These are phyloP conservation scores for Mycosphaerella sp. DNA, from an alignment of 2,329 filamentous ascomycete species.

Conservation along the genomic window DNA sequence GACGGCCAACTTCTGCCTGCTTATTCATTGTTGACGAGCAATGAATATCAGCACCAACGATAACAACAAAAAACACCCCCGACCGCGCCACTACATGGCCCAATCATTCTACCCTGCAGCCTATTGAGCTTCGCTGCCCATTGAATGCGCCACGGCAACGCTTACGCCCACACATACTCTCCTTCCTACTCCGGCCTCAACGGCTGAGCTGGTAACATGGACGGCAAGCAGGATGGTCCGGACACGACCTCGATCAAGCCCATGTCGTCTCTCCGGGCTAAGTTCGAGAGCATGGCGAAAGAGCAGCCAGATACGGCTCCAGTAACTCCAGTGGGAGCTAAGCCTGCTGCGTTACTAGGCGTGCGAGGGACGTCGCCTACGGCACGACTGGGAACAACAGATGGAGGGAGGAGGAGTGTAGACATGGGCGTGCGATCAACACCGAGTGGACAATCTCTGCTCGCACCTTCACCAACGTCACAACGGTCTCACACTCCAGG, in stretches of 20 bases:
- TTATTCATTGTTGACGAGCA: background rate
- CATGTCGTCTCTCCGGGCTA: conserved; percentile 71
- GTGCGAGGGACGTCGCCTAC: conserved; percentile 1
- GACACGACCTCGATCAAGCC: conserved; percentile 76
- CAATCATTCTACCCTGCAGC: background rate
- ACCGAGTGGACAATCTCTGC: background rate
- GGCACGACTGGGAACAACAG: conserved; percentile 5
- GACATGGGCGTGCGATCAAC: conserved; percentile 10
- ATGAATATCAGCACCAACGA: background rate
- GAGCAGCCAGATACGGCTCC: conserved; percentile 17
- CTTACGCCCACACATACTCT: background rate
- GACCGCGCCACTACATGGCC: conserved; percentile 3
- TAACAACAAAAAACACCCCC: background rate
- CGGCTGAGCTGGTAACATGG: conserved; percentile 16
- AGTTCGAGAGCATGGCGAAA: conserved; percentile 66
- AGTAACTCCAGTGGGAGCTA: conserved; percentile 13
- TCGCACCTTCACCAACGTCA: conserved; percentile 3
- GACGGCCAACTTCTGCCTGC: background rate
- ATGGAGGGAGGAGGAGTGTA: conserved; percentile 5
- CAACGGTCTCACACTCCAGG: conserved; percentile 30
- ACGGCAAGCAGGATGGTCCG: conserved; percentile 50
- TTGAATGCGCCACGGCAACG: background rate
- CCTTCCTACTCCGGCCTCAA: background rate
- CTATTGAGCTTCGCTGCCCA: background rate
- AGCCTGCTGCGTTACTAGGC: conserved; percentile 8